phyloP scores from a whole-genome alignment of 805 yeast genomes.

The Teunomyces gatunensis region DNA sequence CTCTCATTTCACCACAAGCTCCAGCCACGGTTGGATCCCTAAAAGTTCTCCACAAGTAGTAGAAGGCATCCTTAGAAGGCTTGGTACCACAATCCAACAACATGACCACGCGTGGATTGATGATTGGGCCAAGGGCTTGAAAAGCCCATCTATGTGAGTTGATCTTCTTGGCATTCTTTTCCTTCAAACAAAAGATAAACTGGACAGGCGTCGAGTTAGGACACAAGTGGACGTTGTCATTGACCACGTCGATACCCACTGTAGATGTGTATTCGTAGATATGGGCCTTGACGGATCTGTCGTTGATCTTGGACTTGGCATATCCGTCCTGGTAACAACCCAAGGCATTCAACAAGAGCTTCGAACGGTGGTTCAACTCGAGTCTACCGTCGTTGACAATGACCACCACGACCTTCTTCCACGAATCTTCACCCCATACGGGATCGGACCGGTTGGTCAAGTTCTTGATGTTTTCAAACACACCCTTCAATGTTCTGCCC shows the following conservation, averaged over 20 bases:
- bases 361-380: constrained; percentile 74
- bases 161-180: constrained; percentile 82
- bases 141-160: constrained; percentile 97
- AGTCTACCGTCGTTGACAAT: constrained; percentile 91
- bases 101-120: constrained; percentile 80
- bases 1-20: constrained; percentile 96
- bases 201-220: constrained; percentile 79
- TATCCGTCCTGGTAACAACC: constrained; percentile 96
- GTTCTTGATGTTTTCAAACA: constrained; percentile 79
- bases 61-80: constrained; percentile 80
- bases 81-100: constrained; percentile 93
- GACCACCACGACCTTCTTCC: constrained; percentile 91
- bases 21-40: constrained; percentile 85
- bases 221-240: constrained; percentile 63
- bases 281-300: constrained; percentile 77
- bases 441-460: constrained; percentile 61
- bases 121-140: constrained; percentile 82
- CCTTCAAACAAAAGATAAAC: constrained; percentile 84
- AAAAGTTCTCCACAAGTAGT: constrained; percentile 87
- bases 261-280: constrained; percentile 91
- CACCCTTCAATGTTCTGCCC: constrained; percentile 60
- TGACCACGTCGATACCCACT: constrained; percentile 75
- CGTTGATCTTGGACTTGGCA: constrained; percentile 88
- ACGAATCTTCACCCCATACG: constrained; percentile 92
- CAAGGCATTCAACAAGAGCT: constrained; percentile 76